Evolutionary conservation across 1,139 yeast genomes (phyloP), one percentile per base, ranked within the genome.

Genomic region (Yamadazyma atlantica): DNA sequence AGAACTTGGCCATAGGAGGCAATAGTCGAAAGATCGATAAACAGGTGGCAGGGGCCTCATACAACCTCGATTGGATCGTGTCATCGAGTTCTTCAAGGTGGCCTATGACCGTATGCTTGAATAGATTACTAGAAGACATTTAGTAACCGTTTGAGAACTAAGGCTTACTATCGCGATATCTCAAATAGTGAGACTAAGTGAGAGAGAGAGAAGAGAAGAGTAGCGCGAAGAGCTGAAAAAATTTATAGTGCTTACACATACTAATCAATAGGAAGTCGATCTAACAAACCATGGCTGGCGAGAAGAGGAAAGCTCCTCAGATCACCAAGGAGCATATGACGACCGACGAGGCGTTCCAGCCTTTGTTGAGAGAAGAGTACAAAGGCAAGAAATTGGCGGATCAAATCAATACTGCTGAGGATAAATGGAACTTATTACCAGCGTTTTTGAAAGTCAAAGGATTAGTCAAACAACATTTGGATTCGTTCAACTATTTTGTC

Each of bases 391-490:
- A 75, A 39, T 63, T 90, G 43, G 80, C 95, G 1, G 99, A 92
- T 65, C 87, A 86, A 49, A 84, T 92, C 58, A 80, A 80, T 52
- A 88, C 97, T 0, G 95, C 95, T 11, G 71, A 85, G 54, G 99
- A 92, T 62, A 92, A 92, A 63, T 92, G 99, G 99, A 85, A 92
- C 52, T 70, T 92, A 39, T 66, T 92, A 32, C 99, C 99, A 0
- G 98, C 98, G 0, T 92, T 92, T 57, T 69, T 92, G 44, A 89
- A 89, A 57, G 96, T 94, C 32, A 92, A 92, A 60, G 99, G 99
- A 37, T 70, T 92, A 36, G 97, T 92, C 34, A 92, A 94, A 55
- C 99, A 92, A 66, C 98, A 92, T 69, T 70, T 94, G 56, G 98
- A 92, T 57, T 92, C 98, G 13, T 92, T 89, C 73, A 90, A 92